Base-by-base conservation (phyloP, 164 flowering plant genomes). In the Dillenia suffruticosa region DNA sequence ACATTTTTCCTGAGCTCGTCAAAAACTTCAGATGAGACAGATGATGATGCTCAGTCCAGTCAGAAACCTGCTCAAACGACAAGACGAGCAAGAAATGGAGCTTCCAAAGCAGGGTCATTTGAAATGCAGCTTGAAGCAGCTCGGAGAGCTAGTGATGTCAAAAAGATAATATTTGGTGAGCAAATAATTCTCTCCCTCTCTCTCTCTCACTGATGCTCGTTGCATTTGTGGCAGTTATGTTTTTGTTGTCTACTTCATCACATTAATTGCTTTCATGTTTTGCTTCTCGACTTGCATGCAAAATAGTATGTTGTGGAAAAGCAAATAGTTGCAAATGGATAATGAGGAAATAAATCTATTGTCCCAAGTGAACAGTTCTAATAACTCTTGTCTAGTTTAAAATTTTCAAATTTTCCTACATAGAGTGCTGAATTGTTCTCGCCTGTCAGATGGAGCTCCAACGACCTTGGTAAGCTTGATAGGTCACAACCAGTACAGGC, bases 121-220 rank as follows among this genome's bases (percentile, higher is more conserved):
- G 96, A 95, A 86, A 59, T 62, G 62, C 91, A 88, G 71, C 91
- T 88, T 57, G 99, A 95, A 78, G 97, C 96, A 46, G 74, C 94
- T 64, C 92, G 99, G 17, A 81, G 97, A 71, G 97, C 97, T 44
- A 87, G 86, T 72, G 88, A 87, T 69, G 79, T 95, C 63, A 87
- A 90, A 74, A 88, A 92, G 72, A 76, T 95, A 77, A 72, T 95
- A 51, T 78, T 86, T 52, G 84, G 99, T 95, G 61, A 82, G 94
- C 40, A 32, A 32, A 32, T 32, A 4, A 4, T 5, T 32, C 6
- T 5, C 40, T 4, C 40, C 0, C 40, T 4, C 40, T 4, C 40
- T 4, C 40, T 67, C 46, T 12, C 19, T 26, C 11, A 8, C 57
- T 22, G 8, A 48, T 53, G 12, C n/a, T 46, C 3, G 9, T 49